phyloP scores from a whole-genome alignment of 495 filamentous ascomycete species.

The Filosporella fistucella region DNA sequence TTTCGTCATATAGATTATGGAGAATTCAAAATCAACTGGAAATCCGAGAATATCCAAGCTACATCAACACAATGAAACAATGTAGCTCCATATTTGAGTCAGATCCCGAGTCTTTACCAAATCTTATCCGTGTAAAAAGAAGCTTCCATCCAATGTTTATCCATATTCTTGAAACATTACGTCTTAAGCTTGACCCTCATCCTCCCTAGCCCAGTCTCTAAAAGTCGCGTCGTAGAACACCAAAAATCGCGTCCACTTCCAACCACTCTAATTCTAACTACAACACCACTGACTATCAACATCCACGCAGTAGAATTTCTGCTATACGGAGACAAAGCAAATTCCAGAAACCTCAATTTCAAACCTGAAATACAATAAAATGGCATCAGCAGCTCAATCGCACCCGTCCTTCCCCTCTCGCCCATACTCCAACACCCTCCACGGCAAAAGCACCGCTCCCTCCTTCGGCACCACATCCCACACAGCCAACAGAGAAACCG shows the following conservation, averaged over 20 bases:
- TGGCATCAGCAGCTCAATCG: slow-evolving; percentile 20
- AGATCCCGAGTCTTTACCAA: no score
- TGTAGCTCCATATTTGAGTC: no score
- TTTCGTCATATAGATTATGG: no score
- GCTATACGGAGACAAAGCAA: neutral
- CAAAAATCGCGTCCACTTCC: neutral
- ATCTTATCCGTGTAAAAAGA: no score
- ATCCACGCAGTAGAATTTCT: neutral
- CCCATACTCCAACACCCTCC: slow-evolving; percentile 20
- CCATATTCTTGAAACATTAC: no score
- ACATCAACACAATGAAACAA: no score
- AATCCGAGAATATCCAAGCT: no score
- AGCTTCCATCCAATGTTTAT: no score
- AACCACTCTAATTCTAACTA: neutral
- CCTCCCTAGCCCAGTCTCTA: no score
- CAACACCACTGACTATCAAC: neutral
- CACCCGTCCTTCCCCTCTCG: slow-evolving; percentile 21
- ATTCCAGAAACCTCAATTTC: neutral
- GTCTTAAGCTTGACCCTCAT: no score
- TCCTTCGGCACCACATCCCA: slow-evolving; percentile 10
- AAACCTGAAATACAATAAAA: no score
- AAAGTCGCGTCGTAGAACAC: neutral
- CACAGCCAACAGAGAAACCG: slow-evolving; percentile 10
- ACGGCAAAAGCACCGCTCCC: slow-evolving; percentile 19
- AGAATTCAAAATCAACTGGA: no score